Base-by-base conservation (phyloP, 1,284 basidiomycete genomes). In the Trichosporon inkin region DNA sequence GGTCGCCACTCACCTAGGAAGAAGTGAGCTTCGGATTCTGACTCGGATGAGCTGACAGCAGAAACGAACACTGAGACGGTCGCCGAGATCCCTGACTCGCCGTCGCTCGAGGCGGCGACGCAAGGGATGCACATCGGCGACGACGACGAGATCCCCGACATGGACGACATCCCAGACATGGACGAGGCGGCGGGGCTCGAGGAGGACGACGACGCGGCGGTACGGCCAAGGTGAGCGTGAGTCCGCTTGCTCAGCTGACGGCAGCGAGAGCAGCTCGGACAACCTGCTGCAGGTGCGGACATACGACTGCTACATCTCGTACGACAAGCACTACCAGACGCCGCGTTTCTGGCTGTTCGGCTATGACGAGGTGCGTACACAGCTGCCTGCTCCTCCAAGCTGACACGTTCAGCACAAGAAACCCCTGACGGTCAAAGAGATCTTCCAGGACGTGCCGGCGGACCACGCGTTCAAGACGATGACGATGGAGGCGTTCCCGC, bases 391-490 rank as follows among this genome's bases (percentile, higher is more conserved):
- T n/a, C n/a, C n/a, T n/a, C n/a, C 11, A 2, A 49, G 22, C 44
- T 49, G 13, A 49, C 44, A 28, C 2, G 6, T 3, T 13, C 44
- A 49, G 91, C 89, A 93, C 76, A 86, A 92, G 69, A 87, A 83
- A 7, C 90, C 91, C 10, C 82, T 96, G 53, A 90, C 86, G 3
- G 90, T 92, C 1, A 79, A 87, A 6, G 91, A 97, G 80, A 92
- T 98, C 66, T 97, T 98, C 82, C 90, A 98, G 82, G 95, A 99
- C 73, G 88, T 99, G 34, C 93, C 92, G 0, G 88, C 93, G 8
- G 96, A 99, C 76, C 93, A 99, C 72, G 95, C 95, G 0, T 87
- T 93, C 80, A 99, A 99, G 83, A 99, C 95, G 2, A 94, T 99
- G 63, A 99, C 95, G 10, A 96, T 98, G 78, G 95, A 99, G 76